Base-by-base conservation (phyloP, 139 green algal genomes). In the Ettlia oleoabundans region DNA sequence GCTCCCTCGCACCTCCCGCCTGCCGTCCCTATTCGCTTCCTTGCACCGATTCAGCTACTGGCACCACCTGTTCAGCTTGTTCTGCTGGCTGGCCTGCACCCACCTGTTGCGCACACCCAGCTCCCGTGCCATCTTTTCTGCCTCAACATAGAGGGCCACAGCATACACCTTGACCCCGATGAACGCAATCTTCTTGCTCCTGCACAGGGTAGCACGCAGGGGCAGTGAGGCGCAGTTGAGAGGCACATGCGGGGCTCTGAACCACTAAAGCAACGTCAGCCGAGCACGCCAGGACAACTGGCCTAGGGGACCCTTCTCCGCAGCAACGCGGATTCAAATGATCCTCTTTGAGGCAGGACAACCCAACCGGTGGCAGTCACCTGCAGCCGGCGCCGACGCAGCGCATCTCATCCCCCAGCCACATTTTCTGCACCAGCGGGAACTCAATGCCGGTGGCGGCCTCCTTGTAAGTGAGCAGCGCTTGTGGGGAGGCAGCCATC, bases 91-190 rank as follows among this genome's bases (percentile, higher is more conserved):
- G 63, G 40, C 67, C 33, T 19, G 35, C 9, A n/a, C 65, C 38
- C 32, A 65, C 47, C 70, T 43, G 70, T 78, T 76, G 68, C 42
- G 85, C 22, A 97, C 73, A 55, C 92, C 94, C 76, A 97, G 87
- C 87, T 97, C 94, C 51, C 90, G 86, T 2, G 93, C 91, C 9
- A 90, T 91, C 38, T 84, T 80, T 47, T 93, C 88, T 0, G 84
- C 93, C 81, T 97, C 94, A 15, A 95, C 94, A 83, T 93, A 97
- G 35, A 93, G 51, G 1, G 90, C 85, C 9, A 93, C 82, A 15
- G 92, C 87, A 82, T 97, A 97, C 35, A 94, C 93, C 90, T 96
- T 93, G 5, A 94, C 92, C 10, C 78, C 82, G 0, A 97, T 61
- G 42, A 97, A 89, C 10, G 91, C 82, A 37, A 97, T 89, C 79